phyloP scores from a whole-genome alignment of 2,329 filamentous ascomycete genomes.

The Cercospora zeina region DNA sequence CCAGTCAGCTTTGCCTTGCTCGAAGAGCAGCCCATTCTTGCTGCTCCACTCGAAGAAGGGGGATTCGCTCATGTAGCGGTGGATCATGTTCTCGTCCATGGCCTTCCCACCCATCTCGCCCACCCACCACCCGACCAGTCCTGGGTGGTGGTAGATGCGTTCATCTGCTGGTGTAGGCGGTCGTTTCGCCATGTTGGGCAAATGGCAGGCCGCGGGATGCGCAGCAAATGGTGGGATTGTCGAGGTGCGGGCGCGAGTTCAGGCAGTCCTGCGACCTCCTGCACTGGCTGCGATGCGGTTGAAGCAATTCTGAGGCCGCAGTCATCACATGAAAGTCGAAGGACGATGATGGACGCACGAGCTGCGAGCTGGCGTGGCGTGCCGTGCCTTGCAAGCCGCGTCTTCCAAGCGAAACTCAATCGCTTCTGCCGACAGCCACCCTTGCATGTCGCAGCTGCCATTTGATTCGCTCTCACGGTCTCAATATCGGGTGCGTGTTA shows the following conservation, averaged over 20 bases:
- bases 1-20: constrained; percentile 54
- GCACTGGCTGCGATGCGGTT: too few relatives aligned
- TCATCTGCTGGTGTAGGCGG: constrained; percentile 33
- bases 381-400: neutral
- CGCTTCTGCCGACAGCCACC: neutral
- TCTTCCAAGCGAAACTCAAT: constrained; percentile 8
- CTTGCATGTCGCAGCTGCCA: neutral
- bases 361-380: constrained; percentile 1
- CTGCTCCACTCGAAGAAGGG: constrained; percentile 64
- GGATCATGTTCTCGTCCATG: constrained; percentile 49
- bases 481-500: constrained; percentile 17
- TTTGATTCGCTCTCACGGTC: constrained; percentile 19
- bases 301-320: neutral
- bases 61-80: constrained; percentile 63
- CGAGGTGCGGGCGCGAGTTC: neutral
- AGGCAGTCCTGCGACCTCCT: too few relatives aligned
- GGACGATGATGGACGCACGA: neutral
- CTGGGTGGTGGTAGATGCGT: constrained; percentile 24
- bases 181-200: neutral
- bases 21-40: constrained; percentile 60
- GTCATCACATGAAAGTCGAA: neutral
- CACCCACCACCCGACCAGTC: constrained; percentile 37
- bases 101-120: constrained; percentile 25
- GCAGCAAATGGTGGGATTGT: neutral
- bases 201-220: neutral